Percentiles rank a stretch among this genome's conserved stretches.
phyloP scores from a whole-genome alignment of 1,284 basidiomycete species.

The Inonotus obliquus region DNA sequence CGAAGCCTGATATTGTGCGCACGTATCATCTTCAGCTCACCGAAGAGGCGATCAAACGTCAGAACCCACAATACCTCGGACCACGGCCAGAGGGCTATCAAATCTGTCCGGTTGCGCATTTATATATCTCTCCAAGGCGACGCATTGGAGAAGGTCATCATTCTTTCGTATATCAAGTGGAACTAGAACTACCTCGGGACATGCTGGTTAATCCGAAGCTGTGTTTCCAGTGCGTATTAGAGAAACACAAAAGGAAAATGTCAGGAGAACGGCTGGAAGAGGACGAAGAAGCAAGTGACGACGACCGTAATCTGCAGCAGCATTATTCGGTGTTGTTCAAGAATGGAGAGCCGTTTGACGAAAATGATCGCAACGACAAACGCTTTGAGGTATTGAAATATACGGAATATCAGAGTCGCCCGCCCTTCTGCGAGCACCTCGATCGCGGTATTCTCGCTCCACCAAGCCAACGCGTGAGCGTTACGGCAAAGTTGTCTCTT shows the following conservation, averaged over 20 bases:
- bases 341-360: slow-evolving; percentile 8
- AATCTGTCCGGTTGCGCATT: slow-evolving; percentile 22
- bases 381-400: not conserved
- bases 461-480: slow-evolving; percentile 18
- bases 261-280: not conserved
- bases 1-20: slow-evolving; percentile 13
- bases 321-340: slow-evolving; percentile 8
- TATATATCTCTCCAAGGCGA: slow-evolving; percentile 23
- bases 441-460: slow-evolving; percentile 7
- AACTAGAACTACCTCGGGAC: slow-evolving; percentile 25
- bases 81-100: slow-evolving; percentile 1
- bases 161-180: slow-evolving; percentile 25
- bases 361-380: slow-evolving; percentile 3
- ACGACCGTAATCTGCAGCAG: not conserved
- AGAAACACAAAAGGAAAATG: not conserved
- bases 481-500: slow-evolving; percentile 28
- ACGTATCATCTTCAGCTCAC: slow-evolving; percentile 20
- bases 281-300: not conserved
- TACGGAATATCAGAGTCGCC: not conserved
- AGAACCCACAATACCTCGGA: not conserved
- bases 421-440: slow-evolving; percentile 16
- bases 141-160: slow-evolving; percentile 24
- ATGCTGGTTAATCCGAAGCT: slow-evolving; percentile 20
- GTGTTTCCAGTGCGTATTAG: slow-evolving; percentile 17
- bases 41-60: slow-evolving; percentile 11